Evolutionary conservation across 164 flowering plant genomes (phyloP).

Genomic region (Tetrastigma voinierianum): DNA sequence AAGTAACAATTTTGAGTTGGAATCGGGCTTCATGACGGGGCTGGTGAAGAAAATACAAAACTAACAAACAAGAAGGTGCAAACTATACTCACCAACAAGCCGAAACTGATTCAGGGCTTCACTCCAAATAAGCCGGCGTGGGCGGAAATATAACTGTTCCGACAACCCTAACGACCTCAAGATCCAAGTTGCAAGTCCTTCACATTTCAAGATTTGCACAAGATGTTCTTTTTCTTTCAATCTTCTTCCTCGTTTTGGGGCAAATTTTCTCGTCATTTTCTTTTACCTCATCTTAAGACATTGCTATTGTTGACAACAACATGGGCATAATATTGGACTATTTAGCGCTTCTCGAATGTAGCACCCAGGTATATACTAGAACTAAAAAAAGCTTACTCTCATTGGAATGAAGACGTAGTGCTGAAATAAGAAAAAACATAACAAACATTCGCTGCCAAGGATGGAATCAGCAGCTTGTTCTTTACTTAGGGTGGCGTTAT

Average conservation of each 20-base stretch:
- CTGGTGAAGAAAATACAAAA: constrained; percentile 88
- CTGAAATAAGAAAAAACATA: too few species aligned
- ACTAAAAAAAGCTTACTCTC: too few species aligned
- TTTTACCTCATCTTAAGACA: too few species aligned
- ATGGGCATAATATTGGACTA: too few species aligned
- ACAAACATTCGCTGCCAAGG: too few species aligned
- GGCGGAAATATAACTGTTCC: constrained; percentile 77
- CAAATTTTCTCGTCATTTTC: background rate
- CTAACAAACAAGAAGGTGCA: constrained; percentile 95
- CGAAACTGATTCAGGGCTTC: constrained; percentile 90
- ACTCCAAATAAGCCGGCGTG: too few species aligned
- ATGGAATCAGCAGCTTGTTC: background rate
- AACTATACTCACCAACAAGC: constrained; percentile 95
- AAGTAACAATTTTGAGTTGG: constrained; percentile 98
- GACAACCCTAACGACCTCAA: constrained; percentile 78
- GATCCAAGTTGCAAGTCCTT: constrained; percentile 74
- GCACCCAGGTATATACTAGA: too few species aligned
- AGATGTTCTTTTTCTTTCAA: constrained; percentile 32
- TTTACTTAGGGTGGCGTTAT: too few species aligned
- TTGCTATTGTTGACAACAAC: too few species aligned
- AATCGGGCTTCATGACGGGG: constrained; percentile 92
- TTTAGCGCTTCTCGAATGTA: too few species aligned
- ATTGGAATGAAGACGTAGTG: too few species aligned
- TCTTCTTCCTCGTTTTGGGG: background rate
- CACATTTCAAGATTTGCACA: constrained; percentile 80